A percentile compares a stretch with the other conserved stretches of the same genome.
Conservation (phyloP, 2,329 filamentous ascomycete genomes). For the Arthrinium puccinioides region DNA sequence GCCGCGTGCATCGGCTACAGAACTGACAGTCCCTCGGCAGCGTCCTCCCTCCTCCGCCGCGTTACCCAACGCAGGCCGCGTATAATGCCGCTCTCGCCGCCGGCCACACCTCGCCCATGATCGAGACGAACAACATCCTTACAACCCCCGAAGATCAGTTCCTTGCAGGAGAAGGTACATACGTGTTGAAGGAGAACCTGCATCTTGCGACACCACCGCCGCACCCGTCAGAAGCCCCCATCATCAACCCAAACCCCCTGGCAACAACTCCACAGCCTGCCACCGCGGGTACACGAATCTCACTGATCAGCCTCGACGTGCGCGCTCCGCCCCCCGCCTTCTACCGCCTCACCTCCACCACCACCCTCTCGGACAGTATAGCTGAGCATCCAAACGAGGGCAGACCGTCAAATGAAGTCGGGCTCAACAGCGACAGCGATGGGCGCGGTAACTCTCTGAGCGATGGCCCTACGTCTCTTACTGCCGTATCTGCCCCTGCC, state of each 20-base stretch:
- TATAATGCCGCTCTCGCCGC: conserved; percentile 66
- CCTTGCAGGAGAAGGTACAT: conserved; percentile 89
- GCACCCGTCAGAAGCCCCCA: conserved; percentile 86
- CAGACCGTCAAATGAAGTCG: conserved; percentile 52
- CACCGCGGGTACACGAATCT: conserved; percentile 76
- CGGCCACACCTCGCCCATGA: conserved; percentile 63
- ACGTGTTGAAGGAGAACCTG: conserved; percentile 83
- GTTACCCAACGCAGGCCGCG: conserved; percentile 69
- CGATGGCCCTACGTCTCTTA: conserved; percentile 35
- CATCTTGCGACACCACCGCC: conserved; percentile 90
- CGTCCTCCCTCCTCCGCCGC: conserved; percentile 78
- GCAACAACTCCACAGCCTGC: conserved; percentile 80
- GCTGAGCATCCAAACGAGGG: conserved; percentile 56
- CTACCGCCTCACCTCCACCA: conserved; percentile 46
- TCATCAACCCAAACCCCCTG: conserved; percentile 83
- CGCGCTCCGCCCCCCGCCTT: conserved; percentile 45
- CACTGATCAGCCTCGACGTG: conserved; percentile 65
- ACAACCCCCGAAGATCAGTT: conserved; percentile 83
- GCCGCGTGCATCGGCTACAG: conserved; percentile 4
- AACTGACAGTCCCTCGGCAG: conserved; percentile 32
- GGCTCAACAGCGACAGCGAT: conserved; percentile 48
- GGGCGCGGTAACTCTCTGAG: conserved; percentile 46
- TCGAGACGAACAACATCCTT: conserved; percentile 91
- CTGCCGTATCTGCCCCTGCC: conserved; percentile 47
- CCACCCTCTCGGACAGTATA: conserved; percentile 45